phyloP scores from a whole-genome alignment of 257 asterid species.

The Petrea volubilis region DNA sequence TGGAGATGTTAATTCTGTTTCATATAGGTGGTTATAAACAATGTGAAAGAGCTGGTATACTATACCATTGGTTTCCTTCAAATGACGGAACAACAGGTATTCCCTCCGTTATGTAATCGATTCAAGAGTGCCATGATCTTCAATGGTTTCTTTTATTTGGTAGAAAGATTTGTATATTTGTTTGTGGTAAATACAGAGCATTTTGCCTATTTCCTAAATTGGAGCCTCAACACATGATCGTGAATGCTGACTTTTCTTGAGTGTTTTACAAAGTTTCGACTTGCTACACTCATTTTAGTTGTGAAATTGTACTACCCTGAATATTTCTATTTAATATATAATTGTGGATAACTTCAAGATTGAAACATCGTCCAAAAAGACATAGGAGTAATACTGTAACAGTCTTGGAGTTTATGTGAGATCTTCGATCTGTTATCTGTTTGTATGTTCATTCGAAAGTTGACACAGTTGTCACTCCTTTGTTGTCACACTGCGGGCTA shows the following conservation, averaged over 20 bases:
- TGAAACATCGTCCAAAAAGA: not conserved
- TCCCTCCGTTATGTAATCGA: constrained; percentile 8
- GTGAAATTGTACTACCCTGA: not conserved
- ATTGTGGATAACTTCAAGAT: not conserved
- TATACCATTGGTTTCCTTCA: constrained; percentile 86
- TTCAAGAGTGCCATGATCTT: constrained; percentile 1
- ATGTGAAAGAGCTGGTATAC: constrained; percentile 81
- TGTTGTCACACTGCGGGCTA: not conserved
- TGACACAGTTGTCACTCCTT: not conserved
- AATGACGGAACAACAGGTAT: constrained; percentile 95
- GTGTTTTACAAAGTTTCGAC: not conserved
- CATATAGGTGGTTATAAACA: constrained; percentile 61
- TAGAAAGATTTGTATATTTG: not conserved
- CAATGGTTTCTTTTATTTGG: not conserved
- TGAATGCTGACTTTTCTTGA: not conserved
- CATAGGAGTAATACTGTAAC: not conserved
- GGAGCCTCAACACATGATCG: constrained; percentile 3
- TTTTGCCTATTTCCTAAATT: not conserved
- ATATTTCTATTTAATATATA: not conserved
- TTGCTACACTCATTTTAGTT: not conserved
- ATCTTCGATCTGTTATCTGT: not conserved
- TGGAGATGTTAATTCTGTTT: constrained; percentile 21
- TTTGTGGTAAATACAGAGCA: not conserved
- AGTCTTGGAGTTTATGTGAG: not conserved
- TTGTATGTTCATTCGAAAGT: not conserved